phyloP scores from a whole-genome alignment of 345 rosid genomes.

The Gossypium stocksii region DNA sequence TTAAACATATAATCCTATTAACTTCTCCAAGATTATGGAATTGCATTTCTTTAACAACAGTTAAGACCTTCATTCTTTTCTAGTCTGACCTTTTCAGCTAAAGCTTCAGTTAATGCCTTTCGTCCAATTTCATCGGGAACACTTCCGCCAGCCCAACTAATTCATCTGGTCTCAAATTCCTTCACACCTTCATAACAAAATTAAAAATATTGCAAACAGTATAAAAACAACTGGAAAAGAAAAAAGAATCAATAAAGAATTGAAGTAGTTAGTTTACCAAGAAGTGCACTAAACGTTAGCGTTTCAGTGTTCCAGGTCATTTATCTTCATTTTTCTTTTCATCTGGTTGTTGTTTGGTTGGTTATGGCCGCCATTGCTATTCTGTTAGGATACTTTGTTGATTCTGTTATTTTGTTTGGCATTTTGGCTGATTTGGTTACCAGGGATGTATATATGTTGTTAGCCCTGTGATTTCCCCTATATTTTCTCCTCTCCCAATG shows the following conservation, averaged over 20 bases:
- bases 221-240: neutral
- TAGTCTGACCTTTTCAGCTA: constrained; percentile 46
- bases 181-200: constrained; percentile 39
- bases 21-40: constrained; percentile 16
- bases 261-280: constrained; percentile 28
- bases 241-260: neutral
- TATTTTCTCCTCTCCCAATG: no score
- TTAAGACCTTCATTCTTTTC: constrained; percentile 19
- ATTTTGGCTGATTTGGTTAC: no score
- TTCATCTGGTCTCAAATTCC: constrained; percentile 56
- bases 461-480: no score
- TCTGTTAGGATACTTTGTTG: no score
- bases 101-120: constrained; percentile 39
- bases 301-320: no score
- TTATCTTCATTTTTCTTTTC: no score
- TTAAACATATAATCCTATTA: constrained; percentile 6
- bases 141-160: constrained; percentile 62
- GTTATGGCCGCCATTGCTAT: no score
- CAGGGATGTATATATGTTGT: no score
- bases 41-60: neutral
- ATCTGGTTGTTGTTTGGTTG: no score
- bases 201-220: neutral
- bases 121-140: constrained; percentile 52
- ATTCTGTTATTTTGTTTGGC: no score
- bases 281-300: constrained; percentile 32